phyloP scores from a whole-genome alignment of 202 grass and related monocot genomes.

The Zizania palustris region DNA sequence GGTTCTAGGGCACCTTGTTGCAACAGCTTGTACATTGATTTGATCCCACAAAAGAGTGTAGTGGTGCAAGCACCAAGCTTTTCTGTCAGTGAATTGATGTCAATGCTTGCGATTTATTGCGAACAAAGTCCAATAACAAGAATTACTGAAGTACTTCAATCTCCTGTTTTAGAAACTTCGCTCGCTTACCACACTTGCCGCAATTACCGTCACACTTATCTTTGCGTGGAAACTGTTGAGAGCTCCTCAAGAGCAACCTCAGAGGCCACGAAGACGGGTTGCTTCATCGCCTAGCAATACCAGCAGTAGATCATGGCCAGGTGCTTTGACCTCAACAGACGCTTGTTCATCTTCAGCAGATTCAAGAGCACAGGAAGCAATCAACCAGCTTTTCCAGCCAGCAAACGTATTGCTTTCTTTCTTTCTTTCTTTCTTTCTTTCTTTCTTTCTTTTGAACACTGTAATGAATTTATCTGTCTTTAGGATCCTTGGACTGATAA shows the following conservation, averaged over 20 bases:
- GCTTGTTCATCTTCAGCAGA: constrained; percentile 81
- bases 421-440: constrained; percentile 35
- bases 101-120: not conserved
- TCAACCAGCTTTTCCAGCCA: constrained; percentile 95
- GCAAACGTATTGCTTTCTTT: constrained; percentile 67
- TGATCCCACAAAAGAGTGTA: not conserved
- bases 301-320: constrained; percentile 57
- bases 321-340: constrained; percentile 54
- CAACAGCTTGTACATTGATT: not conserved
- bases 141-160: constrained; percentile 30
- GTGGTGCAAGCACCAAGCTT: no score
- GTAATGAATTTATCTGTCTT: constrained; percentile 13
- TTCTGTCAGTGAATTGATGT: not conserved
- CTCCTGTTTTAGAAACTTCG: constrained; percentile 77
- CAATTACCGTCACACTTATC: constrained; percentile 75
- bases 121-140: not conserved
- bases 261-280: constrained; percentile 65
- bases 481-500: constrained; percentile 25
- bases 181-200: constrained; percentile 83
- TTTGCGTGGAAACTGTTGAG: constrained; percentile 95
- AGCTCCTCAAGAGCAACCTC: constrained; percentile 72
- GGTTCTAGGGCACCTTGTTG: not conserved
- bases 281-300: constrained; percentile 58
- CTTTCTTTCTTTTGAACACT: constrained; percentile 23
- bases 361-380: constrained; percentile 83